phyloP scores from a whole-genome alignment of 139 green algal genomes.

The Chlorella sorokiniana region DNA sequence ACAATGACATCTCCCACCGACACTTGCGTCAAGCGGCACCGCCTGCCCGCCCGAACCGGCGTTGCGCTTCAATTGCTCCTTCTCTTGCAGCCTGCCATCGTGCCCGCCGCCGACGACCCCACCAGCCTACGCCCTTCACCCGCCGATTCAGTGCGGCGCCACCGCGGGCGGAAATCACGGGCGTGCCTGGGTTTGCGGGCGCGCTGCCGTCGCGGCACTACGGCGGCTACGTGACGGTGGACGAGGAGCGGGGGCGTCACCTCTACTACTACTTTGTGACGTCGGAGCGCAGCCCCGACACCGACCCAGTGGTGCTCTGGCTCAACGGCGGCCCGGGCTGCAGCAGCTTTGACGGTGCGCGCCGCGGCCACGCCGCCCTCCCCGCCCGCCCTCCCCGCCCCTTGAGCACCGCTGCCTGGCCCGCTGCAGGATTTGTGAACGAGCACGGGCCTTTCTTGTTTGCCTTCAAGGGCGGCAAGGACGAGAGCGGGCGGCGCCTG shows the following conservation, averaged over 20 bases:
- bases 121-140: background rate
- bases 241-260: slow-evolving; percentile 31
- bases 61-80: too few relatives aligned
- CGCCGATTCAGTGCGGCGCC: background rate
- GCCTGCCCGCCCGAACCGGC: too few relatives aligned
- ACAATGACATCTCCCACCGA: too few relatives aligned
- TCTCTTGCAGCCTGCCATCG: background rate
- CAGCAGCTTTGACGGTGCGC: slow-evolving; percentile 34
- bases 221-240: slow-evolving; percentile 51
- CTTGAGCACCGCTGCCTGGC: too few relatives aligned
- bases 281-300: slow-evolving; percentile 28
- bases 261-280: slow-evolving; percentile 61
- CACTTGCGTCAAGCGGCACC: too few relatives aligned
- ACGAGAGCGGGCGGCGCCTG: slow-evolving; percentile 33
- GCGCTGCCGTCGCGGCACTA: slow-evolving; percentile 5
- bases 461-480: slow-evolving; percentile 28
- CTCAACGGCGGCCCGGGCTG: slow-evolving; percentile 64
- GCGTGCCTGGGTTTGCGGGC: slow-evolving; percentile 11
- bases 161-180: slow-evolving; percentile 11
- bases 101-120: background rate
- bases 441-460: slow-evolving; percentile 64
- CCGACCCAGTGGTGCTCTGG: slow-evolving; percentile 71
- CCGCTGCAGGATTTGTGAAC: slow-evolving; percentile 61
- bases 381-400: background rate
- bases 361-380: background rate